Evolutionary conservation across 2,329 filamentous ascomycete species (phyloP).

Genomic region (Chaetothyriales sp.): DNA sequence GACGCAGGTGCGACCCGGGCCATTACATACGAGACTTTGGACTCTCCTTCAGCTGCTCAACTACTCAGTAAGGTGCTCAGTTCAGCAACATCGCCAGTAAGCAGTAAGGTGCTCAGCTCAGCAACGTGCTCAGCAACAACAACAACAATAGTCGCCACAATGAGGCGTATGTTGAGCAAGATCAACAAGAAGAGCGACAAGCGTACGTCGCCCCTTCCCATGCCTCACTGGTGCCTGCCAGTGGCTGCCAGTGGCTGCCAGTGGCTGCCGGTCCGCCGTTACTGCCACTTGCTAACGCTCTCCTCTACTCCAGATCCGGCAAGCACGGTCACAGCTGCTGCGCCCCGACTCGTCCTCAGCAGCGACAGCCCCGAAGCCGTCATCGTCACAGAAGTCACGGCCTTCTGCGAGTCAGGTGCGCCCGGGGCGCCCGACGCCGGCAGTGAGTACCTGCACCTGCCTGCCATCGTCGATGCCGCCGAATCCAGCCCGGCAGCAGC

Average conservation of each 20-base stretch:
- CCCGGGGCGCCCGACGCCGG: constrained; percentile 44
- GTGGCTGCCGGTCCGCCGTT: background rate
- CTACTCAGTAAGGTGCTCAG: background rate
- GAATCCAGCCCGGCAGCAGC: constrained; percentile 83
- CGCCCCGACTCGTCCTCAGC: constrained; percentile 8
- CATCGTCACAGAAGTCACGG: constrained; percentile 30
- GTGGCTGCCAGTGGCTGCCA: background rate
- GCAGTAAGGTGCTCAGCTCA: too few species aligned
- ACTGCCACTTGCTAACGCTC: constrained; percentile 3
- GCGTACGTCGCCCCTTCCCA: background rate
- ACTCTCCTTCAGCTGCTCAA: background rate
- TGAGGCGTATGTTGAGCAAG: constrained; percentile 15
- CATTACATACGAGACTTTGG: too few species aligned
- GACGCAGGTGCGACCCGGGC: too few species aligned
- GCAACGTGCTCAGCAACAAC: too few species aligned
- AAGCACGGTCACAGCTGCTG: constrained; percentile 4
- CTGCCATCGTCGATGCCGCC: constrained; percentile 84
- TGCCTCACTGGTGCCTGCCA: background rate
- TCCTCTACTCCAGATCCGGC: constrained; percentile 9
- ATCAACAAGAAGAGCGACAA: constrained; percentile 16
- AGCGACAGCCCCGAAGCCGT: constrained; percentile 29
- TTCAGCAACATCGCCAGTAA: too few species aligned
- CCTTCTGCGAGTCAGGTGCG: constrained; percentile 63
- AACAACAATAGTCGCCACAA: background rate
- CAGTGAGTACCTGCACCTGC: constrained; percentile 84